A percentile compares a stretch with the other conserved stretches of the same genome.
Evolutionary conservation across 1,284 basidiomycete species (phyloP).

Genomic region (Papiliotrema laurentii): DNA sequence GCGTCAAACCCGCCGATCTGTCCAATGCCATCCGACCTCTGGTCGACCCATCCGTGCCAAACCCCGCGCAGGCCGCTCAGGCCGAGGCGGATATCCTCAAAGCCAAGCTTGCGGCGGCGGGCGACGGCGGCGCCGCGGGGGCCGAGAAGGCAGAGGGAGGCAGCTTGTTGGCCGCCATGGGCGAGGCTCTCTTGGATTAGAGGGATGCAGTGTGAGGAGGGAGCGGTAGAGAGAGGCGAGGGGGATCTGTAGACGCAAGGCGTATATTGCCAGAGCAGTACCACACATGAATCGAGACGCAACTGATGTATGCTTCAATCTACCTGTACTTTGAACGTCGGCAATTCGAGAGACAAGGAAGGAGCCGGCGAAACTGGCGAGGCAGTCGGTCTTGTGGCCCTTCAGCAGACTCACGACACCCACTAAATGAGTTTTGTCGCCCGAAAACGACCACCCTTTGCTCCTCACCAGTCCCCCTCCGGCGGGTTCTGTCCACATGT

Average conservation of each 20-base stretch:
- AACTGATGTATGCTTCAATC: too few relatives aligned
- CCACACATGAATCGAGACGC: too few relatives aligned
- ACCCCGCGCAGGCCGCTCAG: conserved; percentile 33
- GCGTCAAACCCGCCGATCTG: conserved; percentile 44
- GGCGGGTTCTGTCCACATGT: too few relatives aligned
- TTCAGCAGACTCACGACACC: too few relatives aligned
- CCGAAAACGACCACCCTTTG: too few relatives aligned
- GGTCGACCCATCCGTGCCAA: conserved; percentile 44
- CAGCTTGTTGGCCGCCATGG: conserved; percentile 36
- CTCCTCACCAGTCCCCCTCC: too few relatives aligned
- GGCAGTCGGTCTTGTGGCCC: too few relatives aligned
- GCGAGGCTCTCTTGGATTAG: conserved; percentile 46
- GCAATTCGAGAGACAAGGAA: not conserved
- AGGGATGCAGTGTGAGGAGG: not conserved
- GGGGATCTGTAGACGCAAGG: not conserved
- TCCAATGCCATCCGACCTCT: conserved; percentile 43
- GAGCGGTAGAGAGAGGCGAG: not conserved
- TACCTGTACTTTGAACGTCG: too few relatives aligned
- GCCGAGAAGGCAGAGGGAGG: conserved; percentile 15
- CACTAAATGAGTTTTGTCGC: too few relatives aligned
- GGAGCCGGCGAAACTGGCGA: too few relatives aligned
- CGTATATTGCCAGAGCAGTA: not conserved
- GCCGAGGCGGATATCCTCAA: conserved; percentile 32
- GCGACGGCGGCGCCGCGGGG: conserved; percentile 7
- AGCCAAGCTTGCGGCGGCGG: conserved; percentile 18